Evolutionary conservation across 208 protist genomes (phyloP), one percentile per base, ranked within the genome.

Genomic region (Acanthamoeba culbertsoni): DNA sequence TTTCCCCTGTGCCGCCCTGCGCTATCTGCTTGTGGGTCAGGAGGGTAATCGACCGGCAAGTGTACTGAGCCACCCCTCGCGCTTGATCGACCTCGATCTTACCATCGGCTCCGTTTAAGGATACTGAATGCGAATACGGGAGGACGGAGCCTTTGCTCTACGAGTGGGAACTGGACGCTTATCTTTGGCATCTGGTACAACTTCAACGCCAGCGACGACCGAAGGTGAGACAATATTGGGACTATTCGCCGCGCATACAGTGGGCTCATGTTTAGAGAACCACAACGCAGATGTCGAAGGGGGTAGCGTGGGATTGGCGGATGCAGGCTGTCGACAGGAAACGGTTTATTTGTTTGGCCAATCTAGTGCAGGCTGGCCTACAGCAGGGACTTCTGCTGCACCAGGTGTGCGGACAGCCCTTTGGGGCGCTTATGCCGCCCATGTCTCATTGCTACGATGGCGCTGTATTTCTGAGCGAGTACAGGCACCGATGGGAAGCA

Each of bases 131-230:
- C 45, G 26, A 0, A n/a, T 33, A 57, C 28, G 26, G 43, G 45
- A 23, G 43, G 31, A 28, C 75, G 31, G 75, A 86, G 31, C 75
- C 75, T 55, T 45, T 86, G 40, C 75, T 86, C 0, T 86, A 86
- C 37, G 75, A 86, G 46, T 86, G 75, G 75, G 75, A 86, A 33
- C 28, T 86, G 31, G 28, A 86, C 16, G 28, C 75, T n/a, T 86
- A 86, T 28, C 31, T 86, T n/a, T 45, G 43, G 6, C 75, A 86
- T 37, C 75, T 86, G 40, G 26, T 86, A 7, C 75, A 33, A 20
- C 5, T 57, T 0, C 42, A 57, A 20, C 43, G 20, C 10, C 23
- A 82, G 42, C 40, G 20, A 31, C 4, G 40, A 18, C 26, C 23
- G 26, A 73, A 73, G 63, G 63, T 73, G 37, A 14, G 26, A 16